Conservation (phyloP, 108 stramenopile genomes). For the Skeletonema potamos region DNA sequence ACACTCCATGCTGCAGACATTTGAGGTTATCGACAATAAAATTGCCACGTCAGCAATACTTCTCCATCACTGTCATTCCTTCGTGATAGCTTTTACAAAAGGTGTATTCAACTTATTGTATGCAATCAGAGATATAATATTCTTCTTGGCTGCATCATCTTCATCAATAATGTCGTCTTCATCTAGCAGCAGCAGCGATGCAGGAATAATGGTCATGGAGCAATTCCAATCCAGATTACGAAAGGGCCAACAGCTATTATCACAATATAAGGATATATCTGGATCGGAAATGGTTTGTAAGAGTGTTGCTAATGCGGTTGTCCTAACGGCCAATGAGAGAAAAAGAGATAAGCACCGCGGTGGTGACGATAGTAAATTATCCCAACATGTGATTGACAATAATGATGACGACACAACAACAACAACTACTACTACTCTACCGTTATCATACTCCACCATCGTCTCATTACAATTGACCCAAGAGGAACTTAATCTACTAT, state of each 20-base stretch:
- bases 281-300: not conserved
- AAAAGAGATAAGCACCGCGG: not conserved
- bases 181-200: not conserved
- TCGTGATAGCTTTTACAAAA: not conserved
- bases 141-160: not conserved
- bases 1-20: not conserved
- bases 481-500: constrained; percentile 20
- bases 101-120: not conserved
- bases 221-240: not conserved
- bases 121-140: not conserved
- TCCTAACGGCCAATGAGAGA: not conserved
- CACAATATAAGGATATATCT: not conserved
- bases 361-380: not conserved
- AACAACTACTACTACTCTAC: not conserved
- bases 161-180: not conserved
- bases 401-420: not conserved
- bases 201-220: not conserved
- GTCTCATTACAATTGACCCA: not conserved
- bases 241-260: not conserved
- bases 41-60: not conserved
- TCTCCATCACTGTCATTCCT: not conserved
- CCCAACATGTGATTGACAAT: not conserved
- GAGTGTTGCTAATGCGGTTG: not conserved
- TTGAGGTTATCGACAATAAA: not conserved
- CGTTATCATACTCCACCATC: not conserved